Evolutionary conservation across 108 stramenopile genomes (phyloP), one percentile per base, ranked within the genome.

Genomic region (Fistulifera solaris): DNA sequence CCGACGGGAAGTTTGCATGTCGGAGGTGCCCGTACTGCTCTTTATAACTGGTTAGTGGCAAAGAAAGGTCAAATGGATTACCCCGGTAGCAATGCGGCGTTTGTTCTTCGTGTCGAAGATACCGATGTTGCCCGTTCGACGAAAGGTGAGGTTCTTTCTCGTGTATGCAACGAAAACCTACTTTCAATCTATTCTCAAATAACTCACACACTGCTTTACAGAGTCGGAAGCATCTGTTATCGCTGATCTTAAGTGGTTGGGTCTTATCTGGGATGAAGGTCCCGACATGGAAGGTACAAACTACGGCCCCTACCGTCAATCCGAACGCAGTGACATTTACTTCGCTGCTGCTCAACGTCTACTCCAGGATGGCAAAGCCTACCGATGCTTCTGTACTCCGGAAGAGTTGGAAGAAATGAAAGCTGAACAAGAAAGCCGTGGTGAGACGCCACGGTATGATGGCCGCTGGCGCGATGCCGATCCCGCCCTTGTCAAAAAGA

Each of bases 41-140:
- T 98, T 45, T 98, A 93, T 73, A 98, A 98, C 67, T 98, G 89
- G 87, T 72, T 98, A 27, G 70, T 92, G 19, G 95, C 95, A n/a
- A 76, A 91, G 52, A 93, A 92, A 58, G 81, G 88, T 27, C 80
- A 80, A 42, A 26, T 83, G 51, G 85, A 91, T 38, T 76, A 61
- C 43, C 66, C 55, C 14, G 43, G 55, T 11, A 68, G 56, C 6
- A 67, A 73, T 25, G 35, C 65, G 4, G 82, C 65, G 1, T 98
- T 96, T 72, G 72, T 98, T 8, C 44, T 98, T 48, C 78, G 96
- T 24, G 83, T 98, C 31, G 96, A 98, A 63, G 92, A 93, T 66
- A 90, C 86, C 13, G 86, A 94, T 80, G 27, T 89, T n/a, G 87
- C 92, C 1, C 58, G 86, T 52, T 81, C 79, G 27, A 91, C 89